Base-by-base conservation (phyloP, 345 rosid genomes). In the Heritiera fomes region DNA sequence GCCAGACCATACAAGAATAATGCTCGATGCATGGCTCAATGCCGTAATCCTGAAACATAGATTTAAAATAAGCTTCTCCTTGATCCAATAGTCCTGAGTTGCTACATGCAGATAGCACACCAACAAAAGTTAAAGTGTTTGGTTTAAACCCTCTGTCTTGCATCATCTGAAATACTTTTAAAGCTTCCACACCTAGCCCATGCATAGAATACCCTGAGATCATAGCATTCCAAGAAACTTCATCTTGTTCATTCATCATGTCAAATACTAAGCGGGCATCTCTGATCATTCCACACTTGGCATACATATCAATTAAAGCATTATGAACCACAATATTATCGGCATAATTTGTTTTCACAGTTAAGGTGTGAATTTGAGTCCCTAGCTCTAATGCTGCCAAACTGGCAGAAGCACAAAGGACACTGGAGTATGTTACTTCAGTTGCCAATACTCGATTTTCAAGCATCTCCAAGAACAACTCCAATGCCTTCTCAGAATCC, bases 291-390 rank as follows among this genome's bases (percentile, higher is more conserved):
- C 99, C 97, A 62, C 97, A 94, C 87, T 96, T 94, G 38, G 99
- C 94, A 82, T 96, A 94, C 98, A 94, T 96, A 81, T 94, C 95
- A 75, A 94, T 87, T 86, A 96, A 81, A 59, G 95, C 89, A 88
- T 94, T 96, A 52, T 83, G 84, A 8, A 91, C 98, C 61, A 89
- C 91, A 20, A 73, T 67, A 58, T 84, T 73, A 69, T 86, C 81
- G 61, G 87, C 90, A 80, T 90, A 87, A 6, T 43, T 87, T 45
- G 91, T 90, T 86, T 94, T 94, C 77, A 86, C 71, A 2, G 86
- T 76, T 77, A 91, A 75, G 18, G 90, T 82, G 83, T 92, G 98
- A 83, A 94, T 86, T 82, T 92, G 97, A 38, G 77, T 85, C 62
- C 97, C 97, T 34, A 87, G 88, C 64, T 90, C 93, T 80, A 92